Base-by-base conservation (phyloP, 495 filamentous ascomycete genomes). In the Daldinia concentrica region DNA sequence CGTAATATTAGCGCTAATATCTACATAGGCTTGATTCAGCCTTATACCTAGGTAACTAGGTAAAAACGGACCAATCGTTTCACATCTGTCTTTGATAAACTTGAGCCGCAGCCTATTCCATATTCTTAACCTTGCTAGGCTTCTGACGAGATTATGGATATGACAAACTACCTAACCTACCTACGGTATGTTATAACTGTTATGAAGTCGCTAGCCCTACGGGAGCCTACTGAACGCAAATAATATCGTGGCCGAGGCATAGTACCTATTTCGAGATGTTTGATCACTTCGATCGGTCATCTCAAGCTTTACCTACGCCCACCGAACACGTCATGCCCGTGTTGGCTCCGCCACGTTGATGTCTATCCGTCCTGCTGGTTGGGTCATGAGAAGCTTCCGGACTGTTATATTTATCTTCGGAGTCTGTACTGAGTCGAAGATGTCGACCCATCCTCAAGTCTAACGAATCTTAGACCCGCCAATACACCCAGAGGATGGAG, bases 371-470 rank as follows among this genome's bases (percentile, higher is more conserved):
- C 26, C 43, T 15, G 45, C 17, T 67, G 55, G 60, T 68, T 60
- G 52, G 63, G 32, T 12, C 1, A 22, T 39, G 27, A 43, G 50
- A 27, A 17, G 34, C 24, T 17, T 17, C 34, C 27, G 48, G 27
- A 8, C 2, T 6, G 43, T 4, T 54, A 29, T 58, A n/a, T 37
- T 24, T 39, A 24, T 17, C 17, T 41, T 48, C 29, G 37, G 29
- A 22, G 6, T 4, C 26, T 30, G 48, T 11, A 3, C 32, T 58
- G 56, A 58, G 51, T 66, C 58, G 55, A 71, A 45, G 22, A 56
- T 24, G 48, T 24, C 12, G 36, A 30, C 5, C 41, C 27, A 26
- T 30, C 51, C 14, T 26, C 8, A 15, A 51, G 24, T 24, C 6
- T 0, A 50, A 4, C 5, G 12, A 22, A 22, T 17, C 12, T 54